Conservation (phyloP, 2,329 filamentous ascomycete species). For the Monosporascus sp. region DNA sequence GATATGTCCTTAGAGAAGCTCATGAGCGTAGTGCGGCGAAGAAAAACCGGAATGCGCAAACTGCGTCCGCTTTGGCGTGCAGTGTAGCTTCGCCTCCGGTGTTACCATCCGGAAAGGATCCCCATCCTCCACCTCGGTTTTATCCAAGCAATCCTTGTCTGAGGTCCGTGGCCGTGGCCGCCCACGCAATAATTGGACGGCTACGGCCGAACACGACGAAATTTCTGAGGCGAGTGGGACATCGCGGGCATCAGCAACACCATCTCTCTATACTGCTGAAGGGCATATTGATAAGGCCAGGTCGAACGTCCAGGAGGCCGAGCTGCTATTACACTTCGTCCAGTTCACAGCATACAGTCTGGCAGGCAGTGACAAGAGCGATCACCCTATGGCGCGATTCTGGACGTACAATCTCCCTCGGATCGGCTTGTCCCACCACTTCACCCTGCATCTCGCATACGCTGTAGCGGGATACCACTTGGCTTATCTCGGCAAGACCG, state of each 20-base stretch:
- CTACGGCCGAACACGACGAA: not conserved
- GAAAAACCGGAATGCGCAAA: conserved; percentile 26
- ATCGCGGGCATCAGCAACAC: not conserved
- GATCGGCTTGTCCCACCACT: conserved; percentile 23
- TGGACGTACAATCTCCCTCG: conserved; percentile 23
- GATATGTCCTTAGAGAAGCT: not conserved
- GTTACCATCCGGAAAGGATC: not conserved
- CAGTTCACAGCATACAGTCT: conserved; percentile 19
- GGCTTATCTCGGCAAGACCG: conserved; percentile 9
- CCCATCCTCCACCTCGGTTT: not conserved
- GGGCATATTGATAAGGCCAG: not conserved
- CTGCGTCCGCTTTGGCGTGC: conserved; percentile 26
- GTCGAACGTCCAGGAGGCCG: conserved; percentile 14
- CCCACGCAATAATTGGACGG: not conserved
- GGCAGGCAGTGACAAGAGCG: conserved; percentile 5
- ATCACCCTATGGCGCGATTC: conserved; percentile 16
- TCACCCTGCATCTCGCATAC: conserved; percentile 24
- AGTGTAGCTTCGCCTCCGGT: conserved; percentile 20
- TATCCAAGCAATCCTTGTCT: not conserved
- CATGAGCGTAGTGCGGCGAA: conserved; percentile 24
- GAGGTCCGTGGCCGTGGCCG: not conserved
- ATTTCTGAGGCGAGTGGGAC: not conserved
- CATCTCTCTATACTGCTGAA: conserved; percentile 17
- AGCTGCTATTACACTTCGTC: conserved; percentile 25
- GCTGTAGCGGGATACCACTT: conserved; percentile 23